Percentiles rank a stretch among this genome's conserved stretches.
Conservation (phyloP, 208 protist genomes). For the Tritrichomonas musculus region DNA sequence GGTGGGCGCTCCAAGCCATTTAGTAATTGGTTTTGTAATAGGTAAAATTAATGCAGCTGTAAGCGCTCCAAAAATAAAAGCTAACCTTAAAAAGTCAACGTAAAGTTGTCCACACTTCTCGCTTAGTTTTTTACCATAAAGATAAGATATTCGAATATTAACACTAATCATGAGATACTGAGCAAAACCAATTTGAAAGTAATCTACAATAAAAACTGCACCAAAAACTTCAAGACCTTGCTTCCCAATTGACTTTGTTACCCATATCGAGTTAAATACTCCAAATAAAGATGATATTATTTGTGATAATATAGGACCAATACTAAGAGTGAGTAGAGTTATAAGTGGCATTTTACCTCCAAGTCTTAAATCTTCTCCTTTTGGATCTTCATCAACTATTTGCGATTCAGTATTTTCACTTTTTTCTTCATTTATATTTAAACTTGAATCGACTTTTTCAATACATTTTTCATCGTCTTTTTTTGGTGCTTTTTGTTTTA, state of each 20-base stretch:
- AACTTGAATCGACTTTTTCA: no score
- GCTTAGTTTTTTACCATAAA: neutral
- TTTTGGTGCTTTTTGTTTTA: no score
- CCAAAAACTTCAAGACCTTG: neutral
- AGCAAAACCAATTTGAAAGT: neutral
- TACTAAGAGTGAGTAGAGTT: neutral
- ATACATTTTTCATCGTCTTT: no score
- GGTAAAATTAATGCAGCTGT: neutral
- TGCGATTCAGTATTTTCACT: neutral
- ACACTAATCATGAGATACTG: neutral
- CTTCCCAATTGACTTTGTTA: neutral
- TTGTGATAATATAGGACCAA: neutral
- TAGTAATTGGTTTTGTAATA: neutral
- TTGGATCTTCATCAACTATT: neutral
- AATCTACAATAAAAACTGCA: neutral
- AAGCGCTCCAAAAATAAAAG: neutral
- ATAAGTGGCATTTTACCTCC: neutral
- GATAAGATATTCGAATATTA: neutral
- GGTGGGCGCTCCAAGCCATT: neutral
- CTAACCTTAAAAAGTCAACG: neutral
- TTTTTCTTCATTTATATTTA: no score
- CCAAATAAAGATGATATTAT: neutral
- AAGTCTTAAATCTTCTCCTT: neutral
- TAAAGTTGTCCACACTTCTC: neutral
- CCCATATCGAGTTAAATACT: neutral